Conservation (phyloP, 495 filamentous ascomycete genomes). For the Xylaria telfairii region DNA sequence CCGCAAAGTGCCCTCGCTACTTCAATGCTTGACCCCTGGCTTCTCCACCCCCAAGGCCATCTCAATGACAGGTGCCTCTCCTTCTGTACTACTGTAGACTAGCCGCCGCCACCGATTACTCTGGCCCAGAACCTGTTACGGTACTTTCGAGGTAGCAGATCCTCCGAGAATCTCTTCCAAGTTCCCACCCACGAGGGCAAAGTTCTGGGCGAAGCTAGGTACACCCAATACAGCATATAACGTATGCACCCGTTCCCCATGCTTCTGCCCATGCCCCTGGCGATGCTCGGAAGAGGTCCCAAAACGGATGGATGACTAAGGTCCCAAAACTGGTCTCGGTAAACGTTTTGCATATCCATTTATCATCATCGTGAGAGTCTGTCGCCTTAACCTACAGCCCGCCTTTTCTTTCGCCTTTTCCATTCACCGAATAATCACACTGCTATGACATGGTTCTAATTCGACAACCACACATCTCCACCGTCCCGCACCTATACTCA, state of each 20-base stretch:
- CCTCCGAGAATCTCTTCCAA: slow-evolving; percentile 12
- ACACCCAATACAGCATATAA: background rate
- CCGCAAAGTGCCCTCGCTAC: slow-evolving; percentile 17
- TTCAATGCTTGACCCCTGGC: background rate
- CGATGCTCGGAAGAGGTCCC: slow-evolving; percentile 13
- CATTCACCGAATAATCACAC: slow-evolving; percentile 4
- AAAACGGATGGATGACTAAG: slow-evolving; percentile 14
- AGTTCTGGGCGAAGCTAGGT: background rate
- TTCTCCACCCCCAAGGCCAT: slow-evolving; percentile 15
- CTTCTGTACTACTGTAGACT: background rate
- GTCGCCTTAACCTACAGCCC: slow-evolving; percentile 15
- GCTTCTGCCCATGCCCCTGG: background rate
- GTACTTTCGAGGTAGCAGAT: slow-evolving; percentile 6
- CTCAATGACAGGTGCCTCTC: background rate
- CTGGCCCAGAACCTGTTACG: background rate
- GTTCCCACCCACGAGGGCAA: slow-evolving; percentile 1
- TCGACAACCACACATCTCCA: slow-evolving; percentile 9
- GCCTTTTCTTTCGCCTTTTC: slow-evolving; percentile 6
- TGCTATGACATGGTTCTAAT: slow-evolving; percentile 3
- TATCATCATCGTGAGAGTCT: slow-evolving; percentile 12
- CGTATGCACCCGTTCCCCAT: background rate
- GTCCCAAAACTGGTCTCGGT: slow-evolving; percentile 18
- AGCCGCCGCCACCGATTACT: background rate
- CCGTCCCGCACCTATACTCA: background rate
- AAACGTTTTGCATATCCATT: slow-evolving; percentile 13